A percentile compares a stretch with the other conserved stretches of the same genome.
Conservation (phyloP, 106 monocot genomes). For the Narthecium ossifragum region DNA sequence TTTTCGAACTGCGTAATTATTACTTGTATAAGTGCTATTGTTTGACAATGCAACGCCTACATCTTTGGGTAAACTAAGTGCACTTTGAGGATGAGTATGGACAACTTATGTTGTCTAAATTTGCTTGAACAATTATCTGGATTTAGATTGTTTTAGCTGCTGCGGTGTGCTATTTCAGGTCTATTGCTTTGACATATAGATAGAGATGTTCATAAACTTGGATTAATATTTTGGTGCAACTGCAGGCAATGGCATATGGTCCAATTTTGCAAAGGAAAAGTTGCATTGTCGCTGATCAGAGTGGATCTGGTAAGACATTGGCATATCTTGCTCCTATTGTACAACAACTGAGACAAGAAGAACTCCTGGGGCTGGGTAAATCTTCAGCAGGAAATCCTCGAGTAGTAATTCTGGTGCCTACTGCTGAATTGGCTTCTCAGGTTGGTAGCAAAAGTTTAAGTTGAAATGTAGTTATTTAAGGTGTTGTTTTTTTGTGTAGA, state of each 20-base stretch:
- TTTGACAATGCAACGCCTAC: background rate
- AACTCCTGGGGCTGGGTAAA: slow-evolving; percentile 49
- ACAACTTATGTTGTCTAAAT: too few relatives aligned
- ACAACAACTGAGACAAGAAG: slow-evolving; percentile 76
- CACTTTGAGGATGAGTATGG: too few relatives aligned
- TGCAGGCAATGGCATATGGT: slow-evolving; percentile 68
- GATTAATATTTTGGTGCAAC: background rate
- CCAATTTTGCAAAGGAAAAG: slow-evolving; percentile 77
- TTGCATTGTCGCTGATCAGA: slow-evolving; percentile 93
- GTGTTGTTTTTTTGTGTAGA: too few relatives aligned
- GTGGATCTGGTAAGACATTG: slow-evolving; percentile 95
- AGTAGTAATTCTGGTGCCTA: slow-evolving; percentile 77
- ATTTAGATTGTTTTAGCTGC: too few relatives aligned
- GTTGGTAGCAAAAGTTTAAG: too few relatives aligned
- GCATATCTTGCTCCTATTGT: slow-evolving; percentile 84
- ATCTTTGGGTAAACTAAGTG: too few relatives aligned
- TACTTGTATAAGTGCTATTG: background rate
- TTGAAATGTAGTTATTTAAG: too few relatives aligned
- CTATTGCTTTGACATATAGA: too few relatives aligned
- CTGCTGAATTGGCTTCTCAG: slow-evolving; percentile 96
- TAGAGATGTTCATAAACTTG: too few relatives aligned
- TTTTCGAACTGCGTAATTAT: too few relatives aligned
- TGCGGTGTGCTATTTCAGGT: too few relatives aligned
- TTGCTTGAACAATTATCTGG: too few relatives aligned
- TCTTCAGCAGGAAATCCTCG: slow-evolving; percentile 54